Percentiles rank a stretch among this genome's conserved stretches.
phyloP scores from a whole-genome alignment of 305 asterid genomes.

The Nicotiana rustica region DNA sequence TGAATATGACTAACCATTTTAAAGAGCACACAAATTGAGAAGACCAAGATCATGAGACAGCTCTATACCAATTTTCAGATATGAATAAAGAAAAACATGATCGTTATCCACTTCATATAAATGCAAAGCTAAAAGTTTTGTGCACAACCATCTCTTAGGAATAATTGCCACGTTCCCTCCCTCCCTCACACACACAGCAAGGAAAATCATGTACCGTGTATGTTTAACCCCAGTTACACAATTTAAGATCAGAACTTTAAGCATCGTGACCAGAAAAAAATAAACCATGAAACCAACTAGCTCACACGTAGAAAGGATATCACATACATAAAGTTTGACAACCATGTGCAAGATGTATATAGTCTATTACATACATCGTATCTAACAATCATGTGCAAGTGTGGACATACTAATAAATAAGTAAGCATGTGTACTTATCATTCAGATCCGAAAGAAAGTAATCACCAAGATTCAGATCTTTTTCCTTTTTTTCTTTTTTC shows the following conservation, averaged over 20 bases:
- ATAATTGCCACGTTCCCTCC: conserved; percentile 7
- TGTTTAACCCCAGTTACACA: neutral
- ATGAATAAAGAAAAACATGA: neutral
- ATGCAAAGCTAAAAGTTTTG: conserved; percentile 3
- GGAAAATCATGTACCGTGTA: neutral
- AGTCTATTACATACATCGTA: neutral
- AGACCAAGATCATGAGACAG: conserved; percentile 31
- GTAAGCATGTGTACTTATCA: neutral
- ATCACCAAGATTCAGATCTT: too few species aligned
- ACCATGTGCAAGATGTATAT: conserved; percentile 26
- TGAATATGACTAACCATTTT: conserved; percentile 7
- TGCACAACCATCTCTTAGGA: conserved; percentile 12
- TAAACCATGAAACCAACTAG: conserved; percentile 28
- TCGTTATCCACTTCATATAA: conserved; percentile 21
- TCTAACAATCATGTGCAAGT: neutral
- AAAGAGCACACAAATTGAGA: neutral
- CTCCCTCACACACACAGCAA: neutral
- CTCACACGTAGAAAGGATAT: conserved; percentile 27
- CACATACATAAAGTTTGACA: neutral
- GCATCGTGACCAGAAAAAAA: neutral
- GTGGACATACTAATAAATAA: neutral
- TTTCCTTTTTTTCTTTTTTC: too few species aligned
- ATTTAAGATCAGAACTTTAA: conserved; percentile 23
- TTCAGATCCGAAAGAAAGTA: neutral
- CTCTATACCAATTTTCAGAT: neutral